A percentile compares a stretch with the other conserved stretches of the same genome.
These are phyloP conservation scores for Peronosclerospora sorghi DNA, from an alignment of 352 stramenopile genomes.

Conservation along the genomic window DNA sequence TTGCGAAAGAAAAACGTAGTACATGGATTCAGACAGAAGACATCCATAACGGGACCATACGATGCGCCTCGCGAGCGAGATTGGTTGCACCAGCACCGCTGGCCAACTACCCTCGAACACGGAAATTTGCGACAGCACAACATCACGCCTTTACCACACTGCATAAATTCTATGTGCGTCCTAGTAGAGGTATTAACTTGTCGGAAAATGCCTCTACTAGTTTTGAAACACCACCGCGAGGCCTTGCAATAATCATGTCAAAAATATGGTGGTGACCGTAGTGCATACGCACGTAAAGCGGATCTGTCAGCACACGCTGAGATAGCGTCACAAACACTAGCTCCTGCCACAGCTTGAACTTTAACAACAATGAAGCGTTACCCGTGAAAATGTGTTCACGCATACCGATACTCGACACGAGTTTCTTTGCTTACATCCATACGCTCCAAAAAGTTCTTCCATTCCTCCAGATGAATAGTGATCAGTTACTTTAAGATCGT, in stretches of 20 bases:
- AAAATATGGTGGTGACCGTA: slow-evolving; percentile 78
- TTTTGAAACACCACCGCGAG: slow-evolving; percentile 67
- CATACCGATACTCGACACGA: slow-evolving; percentile 74
- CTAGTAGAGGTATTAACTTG: slow-evolving; percentile 71
- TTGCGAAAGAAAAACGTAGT: slow-evolving; percentile 78
- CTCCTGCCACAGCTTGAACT: too few relatives aligned
- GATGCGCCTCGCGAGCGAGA: slow-evolving; percentile 54
- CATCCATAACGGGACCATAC: slow-evolving; percentile 79
- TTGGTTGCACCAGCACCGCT: slow-evolving; percentile 65
- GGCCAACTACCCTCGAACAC: slow-evolving; percentile 69
- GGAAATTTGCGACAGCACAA: slow-evolving; percentile 65
- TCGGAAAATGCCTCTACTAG: slow-evolving; percentile 70
- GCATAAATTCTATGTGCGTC: slow-evolving; percentile 70
- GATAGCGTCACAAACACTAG: too few relatives aligned
- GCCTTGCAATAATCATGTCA: slow-evolving; percentile 61
- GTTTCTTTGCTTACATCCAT: slow-evolving; percentile 59
- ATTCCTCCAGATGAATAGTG: slow-evolving; percentile 66
- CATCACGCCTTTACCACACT: slow-evolving; percentile 75
- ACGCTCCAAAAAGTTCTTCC: slow-evolving; percentile 74
- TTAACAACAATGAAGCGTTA: too few relatives aligned
- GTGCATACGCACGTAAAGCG: slow-evolving; percentile 74
- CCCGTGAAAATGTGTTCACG: too few relatives aligned
- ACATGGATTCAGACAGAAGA: slow-evolving; percentile 77
- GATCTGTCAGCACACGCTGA: too few relatives aligned
- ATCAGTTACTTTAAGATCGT: slow-evolving; percentile 77